Conservation (phyloP, 805 yeast genomes). For the Candida methanosorbosa region DNA sequence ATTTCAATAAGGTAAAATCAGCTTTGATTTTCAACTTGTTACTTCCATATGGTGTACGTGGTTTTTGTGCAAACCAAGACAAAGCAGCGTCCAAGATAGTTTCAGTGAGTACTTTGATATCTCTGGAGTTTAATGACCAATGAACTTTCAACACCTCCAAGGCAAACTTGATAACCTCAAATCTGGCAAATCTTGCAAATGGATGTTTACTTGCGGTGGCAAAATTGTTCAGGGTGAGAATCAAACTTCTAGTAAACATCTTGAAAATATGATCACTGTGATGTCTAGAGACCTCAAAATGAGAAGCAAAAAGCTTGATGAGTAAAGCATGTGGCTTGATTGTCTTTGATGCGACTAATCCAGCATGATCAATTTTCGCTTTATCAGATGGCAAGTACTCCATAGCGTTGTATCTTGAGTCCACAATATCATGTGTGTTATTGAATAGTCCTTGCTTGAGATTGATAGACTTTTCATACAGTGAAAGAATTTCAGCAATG, state of each 20-base stretch:
- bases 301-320: conserved; percentile 60
- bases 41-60: conserved; percentile 77
- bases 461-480: conserved; percentile 62
- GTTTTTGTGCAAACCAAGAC: conserved; percentile 64
- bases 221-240: conserved; percentile 45
- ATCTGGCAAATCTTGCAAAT: conserved; percentile 63
- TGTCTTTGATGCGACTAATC: conserved; percentile 36
- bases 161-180: conserved; percentile 64
- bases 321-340: conserved; percentile 63
- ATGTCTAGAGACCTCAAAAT: conserved; percentile 69
- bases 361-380: conserved; percentile 41
- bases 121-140: conserved; percentile 36
- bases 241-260: conserved; percentile 53
- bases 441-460: conserved; percentile 58
- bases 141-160: conserved; percentile 56
- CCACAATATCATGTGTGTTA: conserved; percentile 38
- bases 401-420: conserved; percentile 68
- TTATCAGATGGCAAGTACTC: conserved; percentile 83
- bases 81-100: conserved; percentile 58
- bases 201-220: conserved; percentile 72
- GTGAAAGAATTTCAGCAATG: conserved; percentile 56
- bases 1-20: conserved; percentile 52
- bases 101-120: conserved; percentile 34
- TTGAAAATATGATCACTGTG: conserved; percentile 64
- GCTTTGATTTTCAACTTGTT: conserved; percentile 63